These are phyloP conservation scores for Anthracocystis panici-leucophaei DNA, from an alignment of 1,284 basidiomycete genomes.

Conservation along the genomic window DNA sequence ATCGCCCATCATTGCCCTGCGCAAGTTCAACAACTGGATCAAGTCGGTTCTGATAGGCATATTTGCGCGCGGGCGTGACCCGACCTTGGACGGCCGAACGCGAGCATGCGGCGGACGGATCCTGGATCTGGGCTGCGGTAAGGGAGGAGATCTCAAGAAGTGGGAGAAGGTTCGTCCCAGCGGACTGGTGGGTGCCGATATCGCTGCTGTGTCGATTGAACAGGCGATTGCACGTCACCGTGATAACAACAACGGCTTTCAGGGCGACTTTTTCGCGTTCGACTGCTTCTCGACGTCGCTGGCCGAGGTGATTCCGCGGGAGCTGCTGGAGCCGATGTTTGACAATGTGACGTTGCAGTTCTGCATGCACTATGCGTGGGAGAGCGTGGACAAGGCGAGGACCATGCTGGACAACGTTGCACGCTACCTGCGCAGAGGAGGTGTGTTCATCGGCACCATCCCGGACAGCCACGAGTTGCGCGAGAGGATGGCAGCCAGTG, in stretches of 20 bases:
- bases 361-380: conserved; percentile 99
- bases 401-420: conserved; percentile 94
- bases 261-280: conserved; percentile 83
- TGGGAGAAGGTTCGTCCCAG: conserved; percentile 89
- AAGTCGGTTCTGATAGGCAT: conserved; percentile 58
- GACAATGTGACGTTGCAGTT: conserved; percentile 98
- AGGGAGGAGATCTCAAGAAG: conserved; percentile 96
- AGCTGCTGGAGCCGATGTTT: conserved; percentile 76
- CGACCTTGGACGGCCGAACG: conserved; percentile 29
- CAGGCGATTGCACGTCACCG: conserved; percentile 82
- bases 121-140: conserved; percentile 96
- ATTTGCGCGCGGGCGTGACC: conserved; percentile 41
- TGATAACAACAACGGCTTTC: conserved; percentile 74
- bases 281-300: conserved; percentile 88
- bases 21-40: conserved; percentile 95
- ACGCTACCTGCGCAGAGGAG: conserved; percentile 82
- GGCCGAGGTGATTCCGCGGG: conserved; percentile 77
- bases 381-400: conserved; percentile 83
- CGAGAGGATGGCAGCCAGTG: conserved; percentile 76
- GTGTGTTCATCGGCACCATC: conserved; percentile 92
- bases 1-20: conserved; percentile 96
- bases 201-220: conserved; percentile 88
- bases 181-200: conserved; percentile 87
- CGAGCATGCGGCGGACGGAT: conserved; percentile 76
- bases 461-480: conserved; percentile 81